These are phyloP conservation scores for Cichorium intybus DNA, from an alignment of 140 eudicot genomes.

Conservation along the genomic window DNA sequence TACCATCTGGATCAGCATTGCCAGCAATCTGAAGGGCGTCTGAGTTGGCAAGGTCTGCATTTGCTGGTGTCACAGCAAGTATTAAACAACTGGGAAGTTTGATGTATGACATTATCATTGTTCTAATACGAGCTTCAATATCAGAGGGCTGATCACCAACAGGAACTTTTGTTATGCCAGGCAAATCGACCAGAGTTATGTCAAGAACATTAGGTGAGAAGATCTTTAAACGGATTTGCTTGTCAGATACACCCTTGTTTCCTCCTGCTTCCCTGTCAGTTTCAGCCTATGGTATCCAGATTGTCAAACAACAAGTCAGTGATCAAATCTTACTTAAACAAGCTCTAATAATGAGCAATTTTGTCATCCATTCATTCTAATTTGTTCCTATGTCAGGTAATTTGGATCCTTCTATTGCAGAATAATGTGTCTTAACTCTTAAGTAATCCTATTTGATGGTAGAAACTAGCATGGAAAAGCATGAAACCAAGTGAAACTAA, in stretches of 20 bases:
- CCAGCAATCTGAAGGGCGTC: slow-evolving; percentile 99
- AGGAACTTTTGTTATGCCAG: slow-evolving; percentile 96
- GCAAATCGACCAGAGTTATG: slow-evolving; percentile 96
- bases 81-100: slow-evolving; percentile 83
- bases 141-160: slow-evolving; percentile 99
- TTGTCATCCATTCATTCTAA: slow-evolving; percentile 4
- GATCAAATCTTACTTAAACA: background rate
- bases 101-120: slow-evolving; percentile 91
- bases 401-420: background rate
- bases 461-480: background rate
- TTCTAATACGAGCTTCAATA: slow-evolving; percentile 94
- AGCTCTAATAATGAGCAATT: background rate
- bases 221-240: slow-evolving; percentile 88
- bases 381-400: background rate
- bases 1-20: slow-evolving; percentile 97
- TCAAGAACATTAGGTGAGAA: slow-evolving; percentile 98
- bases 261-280: slow-evolving; percentile 96
- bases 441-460: background rate
- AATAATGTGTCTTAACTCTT: background rate
- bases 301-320: background rate
- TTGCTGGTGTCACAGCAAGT: slow-evolving; percentile 97
- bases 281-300: slow-evolving; percentile 59
- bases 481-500: slow-evolving; percentile 7
- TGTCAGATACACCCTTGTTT: slow-evolving; percentile 94
- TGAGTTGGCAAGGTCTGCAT: slow-evolving; percentile 92